Base-by-base conservation (phyloP, 352 stramenopile genomes). In the Ophiocytium majus region DNA sequence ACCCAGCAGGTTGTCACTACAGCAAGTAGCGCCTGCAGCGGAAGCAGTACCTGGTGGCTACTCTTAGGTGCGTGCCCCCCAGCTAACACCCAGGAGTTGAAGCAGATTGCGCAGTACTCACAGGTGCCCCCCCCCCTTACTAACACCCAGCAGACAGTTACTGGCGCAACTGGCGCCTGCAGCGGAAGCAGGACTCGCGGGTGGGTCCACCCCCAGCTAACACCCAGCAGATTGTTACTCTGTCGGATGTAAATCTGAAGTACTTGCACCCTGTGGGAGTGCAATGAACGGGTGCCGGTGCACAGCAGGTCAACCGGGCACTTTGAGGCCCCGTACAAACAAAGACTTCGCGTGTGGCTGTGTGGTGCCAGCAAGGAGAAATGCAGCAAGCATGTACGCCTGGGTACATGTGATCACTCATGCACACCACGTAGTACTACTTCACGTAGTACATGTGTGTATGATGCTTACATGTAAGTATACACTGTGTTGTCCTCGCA, bases 21-120 rank as follows among this genome's bases (percentile, higher is more conserved):
- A 23, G 71, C 74, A 88, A 88, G 49, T 80, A 88, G 63, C 84
- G 84, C 64, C 81, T 88, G 33, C 84, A 88, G 80, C 74, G 75
- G 36, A 33, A 43, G 63, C 33, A 83, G 28, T 81, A 17, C 50
- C 17, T 79, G 10, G 23, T 79, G 10, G 9, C 23, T 19, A 79
- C 49, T 79, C 49, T 34, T 35, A 19, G 10, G 71, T 79, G 23
- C 49, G 23, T 23, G 17, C 35, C 35, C 49, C 71, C 17, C 49
- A 23, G 49, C 35, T 35, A 35, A 19, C 17, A 34, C 10, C 71
- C 10, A 79, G 23, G 71, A 19, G 35, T 79, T 49, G 31, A 19
- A 10, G 9, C 35, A 10, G 31, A 10, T 79, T 79, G 10, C 35
- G 71, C 31, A 79, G 23, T 79, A 49, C 71, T 10, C 32, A 9